phyloP scores from a whole-genome alignment of 768 basidiomycete genomes.

The Boletus edulis region DNA sequence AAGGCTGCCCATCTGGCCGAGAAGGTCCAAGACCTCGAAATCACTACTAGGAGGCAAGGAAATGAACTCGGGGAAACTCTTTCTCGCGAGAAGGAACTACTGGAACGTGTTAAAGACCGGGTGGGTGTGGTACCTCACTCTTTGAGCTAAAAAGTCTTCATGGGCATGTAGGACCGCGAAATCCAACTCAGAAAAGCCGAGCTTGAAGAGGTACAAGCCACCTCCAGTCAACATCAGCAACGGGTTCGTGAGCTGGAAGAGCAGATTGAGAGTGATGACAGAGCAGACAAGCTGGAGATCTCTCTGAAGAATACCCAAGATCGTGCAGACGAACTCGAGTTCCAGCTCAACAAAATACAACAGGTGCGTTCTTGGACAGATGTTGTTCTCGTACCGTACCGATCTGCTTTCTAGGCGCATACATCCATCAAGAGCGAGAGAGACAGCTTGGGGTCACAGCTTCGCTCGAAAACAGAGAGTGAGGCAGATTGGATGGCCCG shows the following conservation, averaged over 20 bases:
- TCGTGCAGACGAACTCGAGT: constrained; percentile 79
- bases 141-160: background rate
- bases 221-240: constrained; percentile 53
- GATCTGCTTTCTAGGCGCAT: constrained; percentile 44
- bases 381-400: background rate
- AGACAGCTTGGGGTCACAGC: constrained; percentile 50
- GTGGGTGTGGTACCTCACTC: constrained; percentile 12
- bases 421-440: constrained; percentile 57
- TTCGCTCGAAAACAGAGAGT: constrained; percentile 40
- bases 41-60: constrained; percentile 37
- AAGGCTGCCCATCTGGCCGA: constrained; percentile 40
- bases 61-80: constrained; percentile 36
- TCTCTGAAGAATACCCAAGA: constrained; percentile 78
- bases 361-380: constrained; percentile 48
- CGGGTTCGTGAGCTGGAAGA: constrained; percentile 73
- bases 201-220: constrained; percentile 48
- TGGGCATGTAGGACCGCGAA: constrained; percentile 61
- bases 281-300: constrained; percentile 68
- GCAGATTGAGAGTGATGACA: constrained; percentile 81
- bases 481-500: constrained; percentile 49
- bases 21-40: constrained; percentile 43
- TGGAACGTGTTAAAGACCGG: constrained; percentile 33
- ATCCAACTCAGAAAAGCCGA: constrained; percentile 61
- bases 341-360: constrained; percentile 74
- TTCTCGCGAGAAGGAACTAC: constrained; percentile 53